Percentiles rank a stretch among this genome's conserved stretches.
Evolutionary conservation across 2,329 filamentous ascomycete genomes (phyloP).

Genomic region (Aureobasidium sp.): DNA sequence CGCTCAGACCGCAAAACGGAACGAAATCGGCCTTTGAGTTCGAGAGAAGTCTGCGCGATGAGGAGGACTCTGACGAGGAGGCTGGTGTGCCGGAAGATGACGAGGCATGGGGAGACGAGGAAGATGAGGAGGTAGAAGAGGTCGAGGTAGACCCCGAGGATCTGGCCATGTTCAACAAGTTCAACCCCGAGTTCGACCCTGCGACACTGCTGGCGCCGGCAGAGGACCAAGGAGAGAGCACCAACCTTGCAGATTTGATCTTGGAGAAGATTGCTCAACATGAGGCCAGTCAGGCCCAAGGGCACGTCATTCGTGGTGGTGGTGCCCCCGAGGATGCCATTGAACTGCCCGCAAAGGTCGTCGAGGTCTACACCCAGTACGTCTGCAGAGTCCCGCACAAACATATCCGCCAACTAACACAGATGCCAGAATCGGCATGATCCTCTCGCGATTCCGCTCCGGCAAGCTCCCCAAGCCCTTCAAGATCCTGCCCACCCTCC

Average conservation of each 20-base stretch:
- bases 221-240: slow-evolving; percentile 39
- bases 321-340: slow-evolving; percentile 68
- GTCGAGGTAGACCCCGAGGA: slow-evolving; percentile 82
- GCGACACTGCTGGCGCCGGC: slow-evolving; percentile 59
- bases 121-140: slow-evolving; percentile 56
- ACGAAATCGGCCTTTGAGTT: slow-evolving; percentile 67
- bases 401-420: slow-evolving; percentile 10
- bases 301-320: slow-evolving; percentile 43
- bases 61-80: slow-evolving; percentile 34
- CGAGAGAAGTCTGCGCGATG: slow-evolving; percentile 56
- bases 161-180: slow-evolving; percentile 83
- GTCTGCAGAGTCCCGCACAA: slow-evolving; percentile 29
- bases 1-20: slow-evolving; percentile 34
- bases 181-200: slow-evolving; percentile 69
- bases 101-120: slow-evolving; percentile 70
- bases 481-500: slow-evolving; percentile 89
- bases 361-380: slow-evolving; percentile 84
- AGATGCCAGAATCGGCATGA: slow-evolving; percentile 57
- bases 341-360: slow-evolving; percentile 81
- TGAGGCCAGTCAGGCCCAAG: slow-evolving; percentile 58
- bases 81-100: slow-evolving; percentile 40
- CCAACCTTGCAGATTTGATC: slow-evolving; percentile 88
- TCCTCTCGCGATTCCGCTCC: slow-evolving; percentile 87
- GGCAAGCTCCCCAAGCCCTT: slow-evolving; percentile 97
- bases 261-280: slow-evolving; percentile 89